Evolutionary conservation across 768 basidiomycete genomes (phyloP).

Genomic region (Lactarius psammicola): DNA sequence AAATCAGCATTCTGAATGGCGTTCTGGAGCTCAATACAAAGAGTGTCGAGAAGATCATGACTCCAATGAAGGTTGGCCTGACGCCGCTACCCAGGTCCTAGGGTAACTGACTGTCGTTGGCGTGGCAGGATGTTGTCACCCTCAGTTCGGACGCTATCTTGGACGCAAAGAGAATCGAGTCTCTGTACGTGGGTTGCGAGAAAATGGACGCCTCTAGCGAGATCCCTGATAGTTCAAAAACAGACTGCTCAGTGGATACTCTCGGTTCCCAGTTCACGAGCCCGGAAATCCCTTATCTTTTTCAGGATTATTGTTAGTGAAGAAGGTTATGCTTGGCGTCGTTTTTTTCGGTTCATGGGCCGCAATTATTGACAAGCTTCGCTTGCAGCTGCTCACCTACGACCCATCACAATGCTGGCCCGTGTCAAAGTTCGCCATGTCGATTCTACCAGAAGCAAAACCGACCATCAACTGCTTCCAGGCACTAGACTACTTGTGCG

Average conservation of each 20-base stretch:
- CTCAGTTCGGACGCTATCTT: constrained; percentile 75
- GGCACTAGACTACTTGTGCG: constrained; percentile 88
- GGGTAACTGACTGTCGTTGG: background rate
- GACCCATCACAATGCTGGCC: constrained; percentile 79
- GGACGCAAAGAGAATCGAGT: constrained; percentile 75
- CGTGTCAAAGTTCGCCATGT: constrained; percentile 71
- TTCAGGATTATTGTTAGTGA: constrained; percentile 78
- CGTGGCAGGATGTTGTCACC: constrained; percentile 71
- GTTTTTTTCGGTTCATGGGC: background rate
- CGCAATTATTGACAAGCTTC: background rate
- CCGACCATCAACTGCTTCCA: constrained; percentile 93
- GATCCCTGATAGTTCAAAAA: constrained; percentile 13
- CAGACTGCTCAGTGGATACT: constrained; percentile 80
- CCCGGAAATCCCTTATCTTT: constrained; percentile 67
- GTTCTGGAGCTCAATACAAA: constrained; percentile 77
- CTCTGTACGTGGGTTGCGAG: constrained; percentile 49
- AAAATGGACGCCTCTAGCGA: background rate
- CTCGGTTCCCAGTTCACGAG: constrained; percentile 86
- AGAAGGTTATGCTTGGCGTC: constrained; percentile 53
- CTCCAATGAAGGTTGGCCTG: constrained; percentile 47
- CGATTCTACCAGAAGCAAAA: constrained; percentile 84
- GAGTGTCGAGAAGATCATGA: constrained; percentile 56
- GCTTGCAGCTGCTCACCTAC: constrained; percentile 72
- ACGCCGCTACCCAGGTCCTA: background rate
- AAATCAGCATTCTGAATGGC: constrained; percentile 77